Evolutionary conservation across 768 basidiomycete genomes (phyloP).

Genomic region (Leccinellum luteum): DNA sequence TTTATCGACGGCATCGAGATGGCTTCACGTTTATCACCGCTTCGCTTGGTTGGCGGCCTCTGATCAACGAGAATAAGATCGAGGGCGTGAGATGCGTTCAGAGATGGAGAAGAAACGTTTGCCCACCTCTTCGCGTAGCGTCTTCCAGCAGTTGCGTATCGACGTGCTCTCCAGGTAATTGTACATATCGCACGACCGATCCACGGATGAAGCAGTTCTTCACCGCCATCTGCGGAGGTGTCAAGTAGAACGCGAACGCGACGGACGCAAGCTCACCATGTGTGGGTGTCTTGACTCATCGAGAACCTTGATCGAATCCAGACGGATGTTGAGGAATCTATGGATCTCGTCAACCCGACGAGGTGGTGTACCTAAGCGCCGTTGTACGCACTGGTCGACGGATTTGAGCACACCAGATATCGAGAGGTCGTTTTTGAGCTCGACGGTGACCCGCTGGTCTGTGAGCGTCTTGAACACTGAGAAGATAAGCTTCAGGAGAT

Average conservation of each 20-base stretch:
- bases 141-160: conserved; percentile 96
- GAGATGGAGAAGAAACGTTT: neutral
- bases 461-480: conserved; percentile 99
- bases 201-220: conserved; percentile 99
- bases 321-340: conserved; percentile 93
- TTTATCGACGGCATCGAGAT: neutral
- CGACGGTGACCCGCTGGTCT: conserved; percentile 94
- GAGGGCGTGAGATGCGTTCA: conserved; percentile 2
- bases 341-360: conserved; percentile 5
- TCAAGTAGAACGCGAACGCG: neutral
- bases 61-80: conserved; percentile 14
- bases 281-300: conserved; percentile 95
- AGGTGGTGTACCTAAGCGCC: neutral
- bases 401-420: conserved; percentile 96
- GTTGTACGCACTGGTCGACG: conserved; percentile 83
- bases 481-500: conserved; percentile 67
- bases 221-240: conserved; percentile 78
- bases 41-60: conserved; percentile 43
- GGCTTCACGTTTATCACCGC: conserved; percentile 24
- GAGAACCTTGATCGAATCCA: conserved; percentile 90
- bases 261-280: conserved; percentile 64
- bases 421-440: conserved; percentile 97
- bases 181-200: conserved; percentile 96
- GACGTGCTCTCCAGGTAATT: conserved; percentile 87
- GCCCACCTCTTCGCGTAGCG: conserved; percentile 88